Evolutionary conservation across 1,284 basidiomycete species (phyloP).

Genomic region (Sphagnurus paluster): DNA sequence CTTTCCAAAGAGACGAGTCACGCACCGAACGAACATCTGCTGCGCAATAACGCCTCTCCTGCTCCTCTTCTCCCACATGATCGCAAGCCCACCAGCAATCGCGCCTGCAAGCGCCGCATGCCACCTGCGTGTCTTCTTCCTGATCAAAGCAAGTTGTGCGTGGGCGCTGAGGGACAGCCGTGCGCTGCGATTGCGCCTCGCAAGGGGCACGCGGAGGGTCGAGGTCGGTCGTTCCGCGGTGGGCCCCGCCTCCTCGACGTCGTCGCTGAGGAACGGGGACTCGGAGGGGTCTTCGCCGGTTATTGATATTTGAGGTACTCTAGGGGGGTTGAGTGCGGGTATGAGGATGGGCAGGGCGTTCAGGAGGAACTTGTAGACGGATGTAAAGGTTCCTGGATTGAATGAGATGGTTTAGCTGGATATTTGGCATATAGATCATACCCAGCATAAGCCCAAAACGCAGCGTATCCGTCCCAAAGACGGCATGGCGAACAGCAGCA

Average conservation of each 20-base stretch:
- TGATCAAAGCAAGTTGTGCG: slow-evolving; percentile 62
- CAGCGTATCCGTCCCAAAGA: slow-evolving; percentile 79
- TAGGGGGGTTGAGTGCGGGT: slow-evolving; percentile 44
- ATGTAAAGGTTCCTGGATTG: slow-evolving; percentile 69
- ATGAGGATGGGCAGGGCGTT: slow-evolving; percentile 82
- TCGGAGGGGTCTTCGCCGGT: slow-evolving; percentile 25
- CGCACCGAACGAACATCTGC: slow-evolving; percentile 86
- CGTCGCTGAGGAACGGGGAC: slow-evolving; percentile 36
- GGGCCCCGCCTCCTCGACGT: slow-evolving; percentile 27
- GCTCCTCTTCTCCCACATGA: slow-evolving; percentile 79
- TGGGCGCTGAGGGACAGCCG: slow-evolving; percentile 62
- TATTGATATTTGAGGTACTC: slow-evolving; percentile 7
- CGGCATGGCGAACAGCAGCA: slow-evolving; percentile 67
- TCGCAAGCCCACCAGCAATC: slow-evolving; percentile 77
- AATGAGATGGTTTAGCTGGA: background rate
- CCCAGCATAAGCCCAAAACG: slow-evolving; percentile 88
- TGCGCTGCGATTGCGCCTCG: slow-evolving; percentile 40
- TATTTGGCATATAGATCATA: slow-evolving; percentile 26
- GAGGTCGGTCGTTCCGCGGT: slow-evolving; percentile 28
- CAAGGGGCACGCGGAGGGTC: slow-evolving; percentile 27
- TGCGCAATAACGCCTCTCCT: slow-evolving; percentile 80
- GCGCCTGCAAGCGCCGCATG: slow-evolving; percentile 88
- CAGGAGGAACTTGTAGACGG: slow-evolving; percentile 80
- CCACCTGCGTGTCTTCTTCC: slow-evolving; percentile 76
- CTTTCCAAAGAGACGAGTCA: slow-evolving; percentile 10